phyloP scores from a whole-genome alignment of 1,139 yeast species.

The Kodamaea derodonti region DNA sequence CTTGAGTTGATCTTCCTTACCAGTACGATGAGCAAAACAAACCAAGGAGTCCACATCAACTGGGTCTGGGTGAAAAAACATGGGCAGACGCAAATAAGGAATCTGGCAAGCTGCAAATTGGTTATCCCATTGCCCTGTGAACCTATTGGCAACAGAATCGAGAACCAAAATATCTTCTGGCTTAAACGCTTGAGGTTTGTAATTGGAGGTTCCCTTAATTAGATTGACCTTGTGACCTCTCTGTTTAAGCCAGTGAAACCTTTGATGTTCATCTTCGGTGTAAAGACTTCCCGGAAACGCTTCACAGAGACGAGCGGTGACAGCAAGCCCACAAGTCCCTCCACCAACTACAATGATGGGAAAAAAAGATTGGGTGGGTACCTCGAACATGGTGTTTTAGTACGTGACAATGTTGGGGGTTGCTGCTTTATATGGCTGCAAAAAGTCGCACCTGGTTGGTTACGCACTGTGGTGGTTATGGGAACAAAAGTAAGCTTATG shows the following conservation, averaged over 20 bases:
- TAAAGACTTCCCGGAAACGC: slow-evolving; percentile 35
- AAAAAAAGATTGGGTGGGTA: slow-evolving; percentile 20
- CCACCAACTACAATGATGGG: slow-evolving; percentile 38
- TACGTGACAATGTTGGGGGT: background rate
- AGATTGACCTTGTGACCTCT: slow-evolving; percentile 27
- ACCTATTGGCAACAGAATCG: slow-evolving; percentile 26
- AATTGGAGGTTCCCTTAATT: slow-evolving; percentile 16
- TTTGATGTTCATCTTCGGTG: slow-evolving; percentile 41
- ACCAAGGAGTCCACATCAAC: slow-evolving; percentile 42
- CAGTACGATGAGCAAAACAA: slow-evolving; percentile 33
- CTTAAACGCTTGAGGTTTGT: slow-evolving; percentile 11
- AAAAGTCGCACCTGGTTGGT: too few relatives aligned
- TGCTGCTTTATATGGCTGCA: slow-evolving; percentile 5
- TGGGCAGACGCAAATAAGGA: slow-evolving; percentile 45
- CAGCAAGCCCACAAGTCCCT: slow-evolving; percentile 40
- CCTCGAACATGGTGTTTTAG: slow-evolving; percentile 8
- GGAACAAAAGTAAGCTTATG: too few relatives aligned
- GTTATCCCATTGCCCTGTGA: slow-evolving; percentile 43
- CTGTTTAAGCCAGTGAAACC: slow-evolving; percentile 38
- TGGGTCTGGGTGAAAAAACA: slow-evolving; percentile 51
- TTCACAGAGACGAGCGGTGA: slow-evolving; percentile 35
- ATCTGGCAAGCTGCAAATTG: slow-evolving; percentile 43
- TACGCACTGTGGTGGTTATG: too few relatives aligned
- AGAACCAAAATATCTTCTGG: slow-evolving; percentile 28
- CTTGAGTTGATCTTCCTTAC: slow-evolving; percentile 31